Percentiles rank a stretch among this genome's conserved stretches.
These are phyloP conservation scores for Rhytidiadelphus loreus DNA, from an alignment of 225 moss, liverwort and hornwort species.

Conservation along the genomic window DNA sequence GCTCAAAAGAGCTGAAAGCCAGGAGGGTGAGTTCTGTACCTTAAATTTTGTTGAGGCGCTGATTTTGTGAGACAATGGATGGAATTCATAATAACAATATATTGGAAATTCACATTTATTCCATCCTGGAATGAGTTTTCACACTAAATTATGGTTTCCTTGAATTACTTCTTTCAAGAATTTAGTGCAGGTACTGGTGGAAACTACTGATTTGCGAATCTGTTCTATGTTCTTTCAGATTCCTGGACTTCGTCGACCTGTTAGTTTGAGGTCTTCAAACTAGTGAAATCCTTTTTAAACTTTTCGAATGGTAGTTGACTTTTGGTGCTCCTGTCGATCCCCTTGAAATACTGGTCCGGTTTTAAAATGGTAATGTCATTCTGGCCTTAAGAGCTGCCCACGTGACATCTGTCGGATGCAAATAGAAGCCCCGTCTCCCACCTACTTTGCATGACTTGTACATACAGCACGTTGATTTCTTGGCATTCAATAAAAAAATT, in stretches of 20 bases:
- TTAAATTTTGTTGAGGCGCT: neutral
- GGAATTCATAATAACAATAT: neutral
- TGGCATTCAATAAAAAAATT: conserved; percentile 7
- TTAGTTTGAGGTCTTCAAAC: conserved; percentile 37
- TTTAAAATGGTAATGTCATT: neutral
- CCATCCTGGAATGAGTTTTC: neutral
- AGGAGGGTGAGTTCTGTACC: neutral
- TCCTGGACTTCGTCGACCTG: conserved; percentile 67
- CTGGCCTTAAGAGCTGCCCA: conserved; percentile 1
- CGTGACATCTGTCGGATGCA: neutral
- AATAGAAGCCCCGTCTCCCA: neutral
- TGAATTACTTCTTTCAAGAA: neutral
- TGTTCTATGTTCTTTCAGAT: conserved; percentile 37
- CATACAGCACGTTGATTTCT: conserved; percentile 8
- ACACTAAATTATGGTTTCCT: neutral
- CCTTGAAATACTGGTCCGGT: neutral
- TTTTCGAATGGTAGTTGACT: neutral
- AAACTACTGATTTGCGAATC: neutral
- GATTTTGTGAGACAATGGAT: neutral
- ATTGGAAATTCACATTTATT: neutral
- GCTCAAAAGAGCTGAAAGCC: neutral
- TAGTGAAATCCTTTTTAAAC: neutral
- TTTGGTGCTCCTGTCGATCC: neutral
- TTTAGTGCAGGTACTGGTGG: neutral
- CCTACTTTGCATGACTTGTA: conserved; percentile 5